Evolutionary conservation across 2,329 filamentous ascomycete genomes (phyloP).

Genomic region (Botrytis aclada): DNA sequence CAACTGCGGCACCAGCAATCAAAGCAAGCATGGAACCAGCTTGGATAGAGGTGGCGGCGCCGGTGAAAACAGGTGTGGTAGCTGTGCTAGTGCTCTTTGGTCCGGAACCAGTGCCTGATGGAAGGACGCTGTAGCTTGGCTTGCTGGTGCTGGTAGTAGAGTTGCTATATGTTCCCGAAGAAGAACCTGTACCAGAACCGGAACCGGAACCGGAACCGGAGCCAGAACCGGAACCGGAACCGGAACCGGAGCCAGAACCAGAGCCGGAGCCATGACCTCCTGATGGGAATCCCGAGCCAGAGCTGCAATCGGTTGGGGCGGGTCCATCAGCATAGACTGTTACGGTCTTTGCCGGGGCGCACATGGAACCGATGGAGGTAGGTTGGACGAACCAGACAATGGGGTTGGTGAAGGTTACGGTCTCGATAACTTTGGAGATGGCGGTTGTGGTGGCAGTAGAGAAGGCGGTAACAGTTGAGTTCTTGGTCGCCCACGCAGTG

Average conservation of each 20-base stretch:
- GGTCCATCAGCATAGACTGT: constrained; percentile 10
- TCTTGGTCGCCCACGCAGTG: constrained; percentile 7
- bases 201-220: not conserved
- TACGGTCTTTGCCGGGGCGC: constrained; percentile 7
- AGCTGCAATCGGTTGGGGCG: not conserved
- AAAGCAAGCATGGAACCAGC: not conserved
- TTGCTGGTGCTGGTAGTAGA: not conserved
- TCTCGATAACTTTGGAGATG: constrained; percentile 9
- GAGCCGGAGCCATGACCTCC: not conserved
- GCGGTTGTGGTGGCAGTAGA: not conserved
- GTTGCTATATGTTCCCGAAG: constrained; percentile 8
- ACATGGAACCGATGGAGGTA: not conserved
- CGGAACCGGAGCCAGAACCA: not conserved
- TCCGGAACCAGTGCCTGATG: not conserved
- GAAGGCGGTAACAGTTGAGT: not conserved
- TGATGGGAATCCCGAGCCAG: not conserved
- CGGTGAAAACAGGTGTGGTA: not conserved
- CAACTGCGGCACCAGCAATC: not conserved
- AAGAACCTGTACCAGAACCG: not conserved
- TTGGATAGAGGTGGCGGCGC: not conserved
- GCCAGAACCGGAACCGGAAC: not conserved
- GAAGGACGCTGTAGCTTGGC: not conserved
- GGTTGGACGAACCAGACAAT: constrained; percentile 18
- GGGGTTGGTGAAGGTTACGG: not conserved
- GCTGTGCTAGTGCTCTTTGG: not conserved